Conservation (phyloP, 1,139 yeast species). For the Sugiyamaella japonica region DNA sequence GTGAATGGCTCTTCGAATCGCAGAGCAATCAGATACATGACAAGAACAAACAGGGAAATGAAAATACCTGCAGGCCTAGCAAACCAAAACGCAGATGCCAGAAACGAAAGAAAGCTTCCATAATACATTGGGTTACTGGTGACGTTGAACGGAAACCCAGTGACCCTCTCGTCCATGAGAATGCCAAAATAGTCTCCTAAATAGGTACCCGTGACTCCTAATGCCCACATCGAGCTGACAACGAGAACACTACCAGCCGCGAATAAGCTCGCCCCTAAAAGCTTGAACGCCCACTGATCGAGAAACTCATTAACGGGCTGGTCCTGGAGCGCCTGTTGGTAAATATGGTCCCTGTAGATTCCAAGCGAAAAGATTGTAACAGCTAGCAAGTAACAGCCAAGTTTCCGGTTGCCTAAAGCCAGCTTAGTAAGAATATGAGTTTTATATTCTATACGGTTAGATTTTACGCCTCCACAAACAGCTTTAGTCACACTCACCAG, state of each 20-base stretch:
- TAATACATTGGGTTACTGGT: slow-evolving; percentile 95
- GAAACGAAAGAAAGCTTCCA: slow-evolving; percentile 84
- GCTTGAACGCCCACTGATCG: slow-evolving; percentile 43
- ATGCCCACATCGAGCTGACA: slow-evolving; percentile 81
- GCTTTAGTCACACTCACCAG: slow-evolving; percentile 38
- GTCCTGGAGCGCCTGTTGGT: slow-evolving; percentile 63
- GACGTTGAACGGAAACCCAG: slow-evolving; percentile 91
- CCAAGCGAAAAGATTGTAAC: slow-evolving; percentile 81
- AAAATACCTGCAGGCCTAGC: slow-evolving; percentile 88
- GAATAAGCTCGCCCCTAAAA: slow-evolving; percentile 52
- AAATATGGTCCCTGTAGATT: slow-evolving; percentile 73
- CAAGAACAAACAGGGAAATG: slow-evolving; percentile 67
- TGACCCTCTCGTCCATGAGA: slow-evolving; percentile 83
- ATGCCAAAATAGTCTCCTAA: slow-evolving; percentile 97
- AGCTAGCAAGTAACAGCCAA: slow-evolving; percentile 85
- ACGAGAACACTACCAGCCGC: slow-evolving; percentile 78
- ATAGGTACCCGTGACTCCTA: slow-evolving; percentile 95
- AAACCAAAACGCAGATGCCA: slow-evolving; percentile 86
- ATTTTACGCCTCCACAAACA: not conserved
- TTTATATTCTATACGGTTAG: slow-evolving; percentile 56
- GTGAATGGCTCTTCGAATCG: slow-evolving; percentile 96
- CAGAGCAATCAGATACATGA: slow-evolving; percentile 82
- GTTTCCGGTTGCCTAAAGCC: slow-evolving; percentile 62
- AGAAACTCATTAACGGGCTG: slow-evolving; percentile 46
- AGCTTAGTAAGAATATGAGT: slow-evolving; percentile 72